Evolutionary conservation across 2,329 filamentous ascomycete species (phyloP), one percentile per base, ranked within the genome.

Genomic region (Talaromyces pinophilus): DNA sequence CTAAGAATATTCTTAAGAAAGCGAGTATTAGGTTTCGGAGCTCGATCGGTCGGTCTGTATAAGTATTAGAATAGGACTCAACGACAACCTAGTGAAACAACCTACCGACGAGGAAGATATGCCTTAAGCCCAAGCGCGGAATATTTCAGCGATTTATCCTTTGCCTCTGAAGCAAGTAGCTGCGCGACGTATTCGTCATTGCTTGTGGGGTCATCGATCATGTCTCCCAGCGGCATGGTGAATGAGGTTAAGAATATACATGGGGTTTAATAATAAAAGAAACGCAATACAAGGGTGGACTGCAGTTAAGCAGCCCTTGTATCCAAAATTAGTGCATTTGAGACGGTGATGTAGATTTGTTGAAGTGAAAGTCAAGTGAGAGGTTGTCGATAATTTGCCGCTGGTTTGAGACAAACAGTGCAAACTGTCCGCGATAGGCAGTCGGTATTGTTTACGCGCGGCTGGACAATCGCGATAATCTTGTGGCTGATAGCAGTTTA

Each of bases 1-100:
- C 90, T 90, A 68, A 99, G 92, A 65, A 98, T 91, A 73, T 95
- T 90, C 66, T 89, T 89, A 50, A 99, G 81, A 75, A 98, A 98
- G 40, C 91, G 87, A 0, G 92, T 97, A 73, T 99, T 98, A 2
- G 94, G 93, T 76, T 94, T 97, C 0, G 92, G 92, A 69, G 85
- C 86, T 62, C 89, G 87, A 71, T 86, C 86, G 55, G 85, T 79
- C 66, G 88, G 86, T 73, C 87, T 92, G 78, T 15, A 25, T 1
- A 33, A 22, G 7, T 11, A 33, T 54, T n/a, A 54, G 50, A 28
- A 54, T 30, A 1, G 10, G 10, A 0, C 5, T 28, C 22, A 6
- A 17, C 15, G 7, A 52, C 52, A 61, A 17, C 59, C n/a, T 62
- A 67, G 63, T 48, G 72, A 10, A 54, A n/a, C 8, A 35, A 75